Base-by-base conservation (phyloP, 306 rosid species). In the Biancaea sappan region DNA sequence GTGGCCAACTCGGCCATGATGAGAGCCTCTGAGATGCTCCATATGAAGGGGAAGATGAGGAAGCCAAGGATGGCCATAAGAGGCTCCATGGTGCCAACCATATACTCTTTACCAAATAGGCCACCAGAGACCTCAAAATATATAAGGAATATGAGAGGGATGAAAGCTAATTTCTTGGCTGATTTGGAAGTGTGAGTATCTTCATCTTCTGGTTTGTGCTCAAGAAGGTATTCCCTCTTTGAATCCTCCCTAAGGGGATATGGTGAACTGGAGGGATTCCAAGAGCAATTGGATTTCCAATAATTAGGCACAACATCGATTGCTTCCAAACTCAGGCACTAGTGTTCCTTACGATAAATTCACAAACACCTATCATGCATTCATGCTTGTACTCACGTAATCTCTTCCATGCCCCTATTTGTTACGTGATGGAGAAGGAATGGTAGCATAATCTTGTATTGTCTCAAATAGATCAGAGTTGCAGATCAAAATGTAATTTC, bases 1-100 rank as follows among this genome's bases (percentile, higher is more conserved):
- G 87, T 83, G 69, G 87, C 66, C 2, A 83, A 77, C 71, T 83
- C 84, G 0, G 87, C 81, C 0, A 84, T 83, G 72, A 83, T 40
- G 8, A 79, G 73, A 48, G 87, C 87, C 77, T 83, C 87, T 8
- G 84, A 81, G 13, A 81, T 66, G 69, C 85, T 81, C 85, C 85
- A 81, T 8, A 81, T 41, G 72, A 81, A 81, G 50, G 86, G 87
- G 76, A 83, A 79, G 62, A 79, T 11, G 58, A 83, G 57, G 73
- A 83, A 83, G 34, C 87, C 87, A n/a, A 83, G 84, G 41, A 79
- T 79, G 51, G 88, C 82, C 38, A 81, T 54, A 35, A 78, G 73
- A 11, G 85, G 85, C 14, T 85, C 80, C 1, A 79, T 75, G 21
- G 83, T 73, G 41, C 77, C 59, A 10, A 84, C 82, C 6, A 83